phyloP scores from a whole-genome alignment of 2,329 filamentous ascomycete species.

The Pseudogymnoascus verrucosus region DNA sequence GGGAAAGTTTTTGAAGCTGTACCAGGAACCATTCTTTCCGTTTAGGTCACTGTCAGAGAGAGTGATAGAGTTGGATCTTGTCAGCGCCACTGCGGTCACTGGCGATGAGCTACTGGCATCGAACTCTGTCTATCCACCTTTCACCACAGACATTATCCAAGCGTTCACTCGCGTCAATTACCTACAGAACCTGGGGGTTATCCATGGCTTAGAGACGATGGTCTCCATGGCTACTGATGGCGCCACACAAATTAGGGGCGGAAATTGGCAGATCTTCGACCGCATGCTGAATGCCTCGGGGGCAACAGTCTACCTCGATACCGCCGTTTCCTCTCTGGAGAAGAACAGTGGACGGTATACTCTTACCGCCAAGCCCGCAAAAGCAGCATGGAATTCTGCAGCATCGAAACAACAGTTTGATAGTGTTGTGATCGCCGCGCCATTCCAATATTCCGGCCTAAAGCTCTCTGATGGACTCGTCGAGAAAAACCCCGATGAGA shows the following conservation, averaged over 20 bases:
- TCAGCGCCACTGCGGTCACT: conserved; percentile 58
- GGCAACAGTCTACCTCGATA: conserved; percentile 56
- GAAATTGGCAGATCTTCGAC: conserved; percentile 94
- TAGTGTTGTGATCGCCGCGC: conserved; percentile 73
- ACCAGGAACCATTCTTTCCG: conserved; percentile 74
- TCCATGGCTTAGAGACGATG: conserved; percentile 87
- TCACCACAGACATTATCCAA: conserved; percentile 77
- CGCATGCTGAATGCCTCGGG: conserved; percentile 62
- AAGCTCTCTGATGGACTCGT: conserved; percentile 55
- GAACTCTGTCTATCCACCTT: conserved; percentile 52
- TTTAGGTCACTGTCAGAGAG: conserved; percentile 68
- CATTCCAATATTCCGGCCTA: conserved; percentile 74
- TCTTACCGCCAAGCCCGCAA: conserved; percentile 28
- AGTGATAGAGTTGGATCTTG: conserved; percentile 59
- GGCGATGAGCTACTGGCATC: conserved; percentile 64
- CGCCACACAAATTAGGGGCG: conserved; percentile 68
- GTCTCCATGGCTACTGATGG: conserved; percentile 81
- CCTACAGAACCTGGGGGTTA: conserved; percentile 75
- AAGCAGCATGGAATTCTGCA: neutral
- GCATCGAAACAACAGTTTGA: conserved; percentile 48
- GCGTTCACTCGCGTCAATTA: conserved; percentile 92
- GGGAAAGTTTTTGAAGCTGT: conserved; percentile 68
- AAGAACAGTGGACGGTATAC: conserved; percentile 43
- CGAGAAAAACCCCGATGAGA: conserved; percentile 60
- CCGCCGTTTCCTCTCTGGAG: conserved; percentile 54